Base-by-base conservation (phyloP, 179 eudicot genomes). In the Monotropa hypopitys region DNA sequence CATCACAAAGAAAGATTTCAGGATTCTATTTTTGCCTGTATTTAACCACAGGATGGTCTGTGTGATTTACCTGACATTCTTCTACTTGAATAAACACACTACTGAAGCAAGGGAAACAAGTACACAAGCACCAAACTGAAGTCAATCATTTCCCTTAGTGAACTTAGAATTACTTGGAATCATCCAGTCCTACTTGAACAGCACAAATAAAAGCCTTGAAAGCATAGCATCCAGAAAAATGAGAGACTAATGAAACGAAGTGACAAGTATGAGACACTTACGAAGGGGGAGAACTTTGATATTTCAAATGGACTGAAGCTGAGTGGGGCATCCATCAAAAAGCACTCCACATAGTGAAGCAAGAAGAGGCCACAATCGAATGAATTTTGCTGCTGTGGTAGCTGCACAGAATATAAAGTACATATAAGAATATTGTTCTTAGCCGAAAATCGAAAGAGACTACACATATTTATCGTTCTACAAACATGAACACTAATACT, bases 361-460 rank as follows among this genome's bases (percentile, higher is more conserved):
- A 96, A 84, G 87, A 93, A 96, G 67, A 96, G 90, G 70, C 99
- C 99, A 59, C 99, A 96, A 68, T 96, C 99, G 59, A 76, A 90
- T 65, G 85, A 85, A 79, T 96, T 96, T 61, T 84, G 94, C 86
- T 96, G 99, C 88, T 96, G 99, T 28, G 99, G 99, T 78, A 96
- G 85, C 98, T 96, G 93, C 84, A 83, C 8, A 81, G 26, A 46
- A 65, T 38, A 47, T 43, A 47, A 77, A 30, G 46, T 30, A 65
- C 77, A 59, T n/a, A 33, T 81, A 35, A 79, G 68, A 70, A 66
- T 16, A 23, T 7, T 65, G 7, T 3, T 33, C 7, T 38, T 32
- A 23, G 2, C 10, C 45, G 47, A 1, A 42, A 12, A 57, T 20
- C 23, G 7, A 10, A 26, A 7, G 54, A 70, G 56, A 11, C 9